These are phyloP conservation scores for Hygrocybe coccinea DNA, from an alignment of 768 basidiomycete genomes.

Conservation along the genomic window DNA sequence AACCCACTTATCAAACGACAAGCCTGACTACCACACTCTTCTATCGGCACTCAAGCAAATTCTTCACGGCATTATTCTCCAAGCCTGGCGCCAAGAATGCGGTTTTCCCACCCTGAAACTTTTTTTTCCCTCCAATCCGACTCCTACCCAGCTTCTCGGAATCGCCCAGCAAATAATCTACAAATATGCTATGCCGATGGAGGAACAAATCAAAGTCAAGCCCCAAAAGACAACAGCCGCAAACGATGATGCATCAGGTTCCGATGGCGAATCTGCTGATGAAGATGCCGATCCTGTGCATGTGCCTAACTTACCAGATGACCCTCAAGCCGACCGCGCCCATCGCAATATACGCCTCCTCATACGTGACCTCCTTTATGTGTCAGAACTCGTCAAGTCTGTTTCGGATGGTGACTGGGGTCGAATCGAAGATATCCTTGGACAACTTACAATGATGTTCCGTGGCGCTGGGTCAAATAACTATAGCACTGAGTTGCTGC, in stretches of 20 bases:
- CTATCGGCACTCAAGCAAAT: slow-evolving; percentile 27
- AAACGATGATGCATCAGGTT: too few relatives aligned
- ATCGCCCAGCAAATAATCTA: slow-evolving; percentile 19
- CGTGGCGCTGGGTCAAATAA: slow-evolving; percentile 30
- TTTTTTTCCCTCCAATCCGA: slow-evolving; percentile 27
- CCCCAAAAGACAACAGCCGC: not conserved
- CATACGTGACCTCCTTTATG: slow-evolving; percentile 27
- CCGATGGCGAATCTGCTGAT: too few relatives aligned
- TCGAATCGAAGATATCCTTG: slow-evolving; percentile 27
- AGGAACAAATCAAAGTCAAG: not conserved
- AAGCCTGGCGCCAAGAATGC: slow-evolving; percentile 26
- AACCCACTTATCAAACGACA: slow-evolving; percentile 23
- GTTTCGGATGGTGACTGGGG: slow-evolving; percentile 31
- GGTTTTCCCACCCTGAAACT: slow-evolving; percentile 8
- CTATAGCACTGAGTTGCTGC: slow-evolving; percentile 29
- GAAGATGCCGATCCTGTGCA: too few relatives aligned
- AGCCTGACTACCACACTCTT: slow-evolving; percentile 34
- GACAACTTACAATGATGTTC: slow-evolving; percentile 26
- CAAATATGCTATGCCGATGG: slow-evolving; percentile 22
- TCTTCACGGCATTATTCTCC: slow-evolving; percentile 28
- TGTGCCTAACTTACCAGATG: not conserved
- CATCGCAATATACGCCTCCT: slow-evolving; percentile 25
- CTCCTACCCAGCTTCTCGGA: slow-evolving; percentile 12
- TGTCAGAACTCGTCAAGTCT: slow-evolving; percentile 26
- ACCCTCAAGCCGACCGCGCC: slow-evolving; percentile 12